Base-by-base conservation (phyloP, 108 stramenopile species). In the Stephanodiscus minutulus region DNA sequence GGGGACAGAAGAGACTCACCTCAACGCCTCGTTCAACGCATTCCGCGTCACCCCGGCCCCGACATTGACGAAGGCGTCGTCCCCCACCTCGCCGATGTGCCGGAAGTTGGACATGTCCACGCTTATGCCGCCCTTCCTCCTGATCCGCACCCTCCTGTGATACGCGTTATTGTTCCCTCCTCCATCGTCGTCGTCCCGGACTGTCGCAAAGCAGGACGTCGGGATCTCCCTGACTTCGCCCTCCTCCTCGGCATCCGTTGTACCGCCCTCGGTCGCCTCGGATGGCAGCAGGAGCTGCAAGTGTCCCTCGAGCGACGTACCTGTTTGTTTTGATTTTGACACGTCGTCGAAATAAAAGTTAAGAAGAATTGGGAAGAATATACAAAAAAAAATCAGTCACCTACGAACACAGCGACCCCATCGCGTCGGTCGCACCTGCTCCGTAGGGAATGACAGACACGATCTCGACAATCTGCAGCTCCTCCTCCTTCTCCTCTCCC, bases 271-370 rank as follows among this genome's bases (percentile, higher is more conserved):
- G 85, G 20, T n/a, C n/a, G n/a, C 46, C 70, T 88, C 15, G 70
- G 70, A 15, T 24, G 41, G 22, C 57, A 65, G 48, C 55, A 46
- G 74, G 48, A 71, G 48, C 24, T 54, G 63, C 58, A 78, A 66
- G 74, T 98, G 98, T 20, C 98, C 98, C 84, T 98, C 98, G 18
- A 98, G 68, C 37, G 83, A 83, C 33, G 98, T 98, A 11, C 97
- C 57, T 58, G 18, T 27, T 53, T 41, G 56, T 25, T n/a, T n/a
- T 57, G 56, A 57, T 52, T 28, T 28, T 5, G 24, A 57, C n/a
- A n/a, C n/a, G n/a, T n/a, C n/a, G n/a, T n/a, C n/a, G n/a, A n/a
- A n/a, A n/a, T n/a, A n/a, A n/a, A n/a, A n/a, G n/a, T n/a, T n/a
- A n/a, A n/a, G n/a, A n/a, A n/a, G n/a, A n/a, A n/a, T n/a, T n/a